A percentile compares a stretch with the other conserved stretches of the same genome.
phyloP scores from a whole-genome alignment of 108 stramenopile species.

The Conticribra weissflogii region DNA sequence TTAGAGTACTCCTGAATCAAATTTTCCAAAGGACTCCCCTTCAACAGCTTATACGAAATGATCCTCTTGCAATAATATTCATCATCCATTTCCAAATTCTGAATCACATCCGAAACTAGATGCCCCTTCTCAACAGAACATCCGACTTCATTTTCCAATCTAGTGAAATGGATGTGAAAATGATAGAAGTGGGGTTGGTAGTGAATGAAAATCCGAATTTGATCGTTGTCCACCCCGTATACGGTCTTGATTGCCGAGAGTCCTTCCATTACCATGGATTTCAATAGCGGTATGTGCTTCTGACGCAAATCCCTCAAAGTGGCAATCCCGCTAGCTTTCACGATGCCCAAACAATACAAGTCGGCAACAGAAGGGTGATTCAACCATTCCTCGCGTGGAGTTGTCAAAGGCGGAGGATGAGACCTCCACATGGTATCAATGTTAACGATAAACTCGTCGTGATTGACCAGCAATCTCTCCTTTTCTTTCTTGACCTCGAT shows the following conservation, averaged over 20 bases:
- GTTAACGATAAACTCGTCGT: conserved; percentile 65
- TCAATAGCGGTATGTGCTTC: conserved; percentile 63
- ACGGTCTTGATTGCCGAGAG: conserved; percentile 52
- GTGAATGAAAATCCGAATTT: conserved; percentile 71
- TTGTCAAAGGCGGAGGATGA: conserved; percentile 52
- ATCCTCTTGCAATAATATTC: conserved; percentile 64
- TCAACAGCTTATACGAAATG: conserved; percentile 56
- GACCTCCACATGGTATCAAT: conserved; percentile 84
- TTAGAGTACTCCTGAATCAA: conserved; percentile 26
- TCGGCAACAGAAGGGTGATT: conserved; percentile 40
- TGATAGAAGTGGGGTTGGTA: conserved; percentile 84
- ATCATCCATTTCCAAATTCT: conserved; percentile 66
- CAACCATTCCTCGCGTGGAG: conserved; percentile 43
- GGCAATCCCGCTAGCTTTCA: conserved; percentile 48
- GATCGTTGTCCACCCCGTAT: conserved; percentile 63
- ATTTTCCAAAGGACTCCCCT: conserved; percentile 29
- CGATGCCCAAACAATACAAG: conserved; percentile 74
- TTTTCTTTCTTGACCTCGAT: conserved; percentile 58
- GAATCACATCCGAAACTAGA: conserved; percentile 70
- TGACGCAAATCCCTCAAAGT: conserved; percentile 64
- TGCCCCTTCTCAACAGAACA: conserved; percentile 68
- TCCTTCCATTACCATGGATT: conserved; percentile 49
- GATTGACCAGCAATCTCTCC: conserved; percentile 64
- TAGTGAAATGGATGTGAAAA: conserved; percentile 79
- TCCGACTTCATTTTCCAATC: conserved; percentile 67